phyloP scores from a whole-genome alignment of 1,284 basidiomycete genomes.

The Tetrapyrgos nigripes region DNA sequence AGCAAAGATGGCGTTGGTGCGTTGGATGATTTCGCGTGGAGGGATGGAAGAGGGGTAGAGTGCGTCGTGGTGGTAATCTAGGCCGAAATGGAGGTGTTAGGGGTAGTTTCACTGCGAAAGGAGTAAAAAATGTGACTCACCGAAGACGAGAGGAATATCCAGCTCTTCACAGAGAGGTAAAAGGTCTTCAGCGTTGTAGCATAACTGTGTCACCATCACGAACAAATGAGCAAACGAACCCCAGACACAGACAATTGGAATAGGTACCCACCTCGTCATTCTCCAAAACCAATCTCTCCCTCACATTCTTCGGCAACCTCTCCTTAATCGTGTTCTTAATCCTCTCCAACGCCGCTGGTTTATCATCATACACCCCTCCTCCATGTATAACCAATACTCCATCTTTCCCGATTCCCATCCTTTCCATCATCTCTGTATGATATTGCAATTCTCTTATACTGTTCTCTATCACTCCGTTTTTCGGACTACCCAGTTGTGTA shows the following conservation, averaged over 20 bases:
- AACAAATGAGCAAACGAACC: neutral
- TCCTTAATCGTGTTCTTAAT: conserved; percentile 75
- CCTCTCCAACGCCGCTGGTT: conserved; percentile 70
- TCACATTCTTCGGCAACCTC: conserved; percentile 66
- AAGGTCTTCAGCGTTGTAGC: conserved; percentile 88
- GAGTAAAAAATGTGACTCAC: conserved; percentile 36
- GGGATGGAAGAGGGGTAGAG: conserved; percentile 67
- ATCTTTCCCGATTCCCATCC: conserved; percentile 80
- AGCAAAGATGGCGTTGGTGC: conserved; percentile 79
- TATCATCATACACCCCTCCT: conserved; percentile 85
- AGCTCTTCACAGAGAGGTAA: conserved; percentile 85
- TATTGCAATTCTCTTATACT: conserved; percentile 83
- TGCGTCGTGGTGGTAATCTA: conserved; percentile 83
- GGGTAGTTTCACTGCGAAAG: neutral
- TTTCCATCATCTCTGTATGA: conserved; percentile 86
- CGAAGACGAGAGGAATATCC: conserved; percentile 78
- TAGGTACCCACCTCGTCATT: conserved; percentile 78
- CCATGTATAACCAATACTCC: conserved; percentile 86
- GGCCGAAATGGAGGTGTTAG: conserved; percentile 11
- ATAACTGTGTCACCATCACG: conserved; percentile 56
- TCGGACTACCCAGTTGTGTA: conserved; percentile 85
- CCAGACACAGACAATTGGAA: neutral
- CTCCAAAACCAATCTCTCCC: conserved; percentile 83
- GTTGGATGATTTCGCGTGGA: conserved; percentile 66
- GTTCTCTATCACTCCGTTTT: conserved; percentile 72